Base-by-base conservation (phyloP, 2,329 filamentous ascomycete species). In the Orbilia quercus region DNA sequence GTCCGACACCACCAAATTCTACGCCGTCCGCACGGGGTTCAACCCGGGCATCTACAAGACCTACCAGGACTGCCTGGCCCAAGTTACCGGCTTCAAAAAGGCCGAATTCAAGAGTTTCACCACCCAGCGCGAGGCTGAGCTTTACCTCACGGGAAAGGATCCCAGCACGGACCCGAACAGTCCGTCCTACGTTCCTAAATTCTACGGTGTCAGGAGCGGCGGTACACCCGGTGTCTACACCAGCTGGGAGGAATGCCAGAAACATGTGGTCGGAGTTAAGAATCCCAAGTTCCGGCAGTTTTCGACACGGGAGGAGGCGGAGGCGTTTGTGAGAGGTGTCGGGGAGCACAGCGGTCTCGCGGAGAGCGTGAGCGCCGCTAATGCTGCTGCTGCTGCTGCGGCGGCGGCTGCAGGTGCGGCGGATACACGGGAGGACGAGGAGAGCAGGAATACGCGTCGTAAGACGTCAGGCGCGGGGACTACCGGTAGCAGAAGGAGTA, bases 271-370 rank as follows among this genome's bases (percentile, higher is more conserved):
- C 0, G 87, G 87, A 1, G 89, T 88, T 79, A 89, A 89, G 77
- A 88, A 88, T 3, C 86, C 86, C 2, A 86, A 85, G 70, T 86
- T 84, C 64, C 82, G 82, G 76, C 79, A 79, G 6, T 85, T 85
- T 75, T 78, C 81, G 40, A 84, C 82, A 5, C 78, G 79, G 7
- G 77, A 78, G 63, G 77, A 78, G 80, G 94, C 94, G 0, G 87
- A 94, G 78, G 87, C 87, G 18, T 97, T 91, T 79, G 90, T 96
- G 54, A 82, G 81, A 38, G 80, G 79, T 47, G 82, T 80, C 25
- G 79, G 78, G 48, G 76, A 76, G 81, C 76, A 81, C 53, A 82
- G 59, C 28, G 69, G 69, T 14, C 55, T 83, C 82, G n/a, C 82
- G 2, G 64, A 69, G 59, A 72, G 67, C 23, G 59, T 58, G 42